phyloP scores from a whole-genome alignment of 1,284 basidiomycete genomes.

The Ceratobasidium sp. region DNA sequence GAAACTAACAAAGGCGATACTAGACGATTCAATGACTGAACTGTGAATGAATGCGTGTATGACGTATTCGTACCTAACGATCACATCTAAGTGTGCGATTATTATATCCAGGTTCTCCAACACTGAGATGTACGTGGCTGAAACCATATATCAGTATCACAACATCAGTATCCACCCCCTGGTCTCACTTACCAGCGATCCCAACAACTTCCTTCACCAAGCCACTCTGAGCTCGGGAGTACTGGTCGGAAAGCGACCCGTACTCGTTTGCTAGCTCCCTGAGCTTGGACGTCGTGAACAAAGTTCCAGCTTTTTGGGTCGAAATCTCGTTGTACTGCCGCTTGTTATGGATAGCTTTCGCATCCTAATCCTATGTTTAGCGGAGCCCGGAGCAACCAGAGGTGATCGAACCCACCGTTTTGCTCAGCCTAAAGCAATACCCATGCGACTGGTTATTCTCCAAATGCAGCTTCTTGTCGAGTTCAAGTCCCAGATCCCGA shows the following conservation, averaged over 20 bases:
- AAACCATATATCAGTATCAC: constrained; percentile 85
- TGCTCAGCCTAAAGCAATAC: constrained; percentile 94
- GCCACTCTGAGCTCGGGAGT: constrained; percentile 81
- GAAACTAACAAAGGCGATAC: constrained; percentile 67
- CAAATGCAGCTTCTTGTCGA: constrained; percentile 96
- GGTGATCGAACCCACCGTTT: constrained; percentile 70
- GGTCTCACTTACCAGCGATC: constrained; percentile 87
- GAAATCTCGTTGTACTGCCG: constrained; percentile 87
- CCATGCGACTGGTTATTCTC: constrained; percentile 94
- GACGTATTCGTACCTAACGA: constrained; percentile 77
- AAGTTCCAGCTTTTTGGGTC: constrained; percentile 89
- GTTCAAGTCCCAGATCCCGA: constrained; percentile 83
- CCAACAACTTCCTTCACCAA: constrained; percentile 94
- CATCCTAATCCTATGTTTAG: constrained; percentile 71
- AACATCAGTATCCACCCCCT: constrained; percentile 69
- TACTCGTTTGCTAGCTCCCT: constrained; percentile 83
- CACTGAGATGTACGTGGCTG: constrained; percentile 91
- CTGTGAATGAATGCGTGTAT: background rate
- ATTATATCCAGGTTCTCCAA: constrained; percentile 90
- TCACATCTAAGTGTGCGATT: constrained; percentile 93
- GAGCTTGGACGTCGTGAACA: constrained; percentile 89
- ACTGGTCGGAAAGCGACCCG: constrained; percentile 76
- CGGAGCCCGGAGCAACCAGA: constrained; percentile 21
- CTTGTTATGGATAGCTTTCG: constrained; percentile 76
- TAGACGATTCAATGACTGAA: background rate